Evolutionary conservation across 306 rosid genomes (phyloP).

Genomic region (Phaseolus lunatus): DNA sequence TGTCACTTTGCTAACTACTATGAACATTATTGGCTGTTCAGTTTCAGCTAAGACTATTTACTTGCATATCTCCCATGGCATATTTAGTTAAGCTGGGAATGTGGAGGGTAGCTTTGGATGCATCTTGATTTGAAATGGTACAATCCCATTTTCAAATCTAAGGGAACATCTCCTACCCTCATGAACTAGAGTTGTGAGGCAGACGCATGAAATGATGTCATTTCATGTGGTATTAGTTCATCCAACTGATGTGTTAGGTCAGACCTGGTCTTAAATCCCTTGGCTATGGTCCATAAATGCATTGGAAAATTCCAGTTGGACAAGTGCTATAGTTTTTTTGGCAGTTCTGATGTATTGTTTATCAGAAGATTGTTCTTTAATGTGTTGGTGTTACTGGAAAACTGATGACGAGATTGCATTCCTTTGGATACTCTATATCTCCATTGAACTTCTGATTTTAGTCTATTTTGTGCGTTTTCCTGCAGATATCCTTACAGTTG

Average conservation of each 20-base stretch:
- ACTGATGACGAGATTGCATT: slow-evolving; percentile 4
- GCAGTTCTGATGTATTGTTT: slow-evolving; percentile 7
- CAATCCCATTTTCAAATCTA: slow-evolving; percentile 20
- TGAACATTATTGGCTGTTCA: slow-evolving; percentile 1
- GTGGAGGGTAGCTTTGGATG: neutral
- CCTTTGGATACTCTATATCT: slow-evolving; percentile 12
- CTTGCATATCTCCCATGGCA: neutral
- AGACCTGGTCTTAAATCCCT: slow-evolving; percentile 13
- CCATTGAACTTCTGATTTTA: slow-evolving; percentile 17
- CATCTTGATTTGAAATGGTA: neutral
- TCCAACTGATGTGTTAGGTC: neutral
- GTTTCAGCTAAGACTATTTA: neutral
- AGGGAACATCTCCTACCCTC: slow-evolving; percentile 24
- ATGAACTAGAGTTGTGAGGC: neutral
- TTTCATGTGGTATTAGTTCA: slow-evolving; percentile 5
- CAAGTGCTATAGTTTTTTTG: slow-evolving; percentile 16
- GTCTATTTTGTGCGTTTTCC: slow-evolving; percentile 40
- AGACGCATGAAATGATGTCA: slow-evolving; percentile 4
- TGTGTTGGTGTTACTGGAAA: neutral
- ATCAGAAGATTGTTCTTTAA: neutral
- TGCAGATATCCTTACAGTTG: slow-evolving; percentile 88
- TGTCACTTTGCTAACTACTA: slow-evolving; percentile 4
- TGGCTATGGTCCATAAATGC: slow-evolving; percentile 1
- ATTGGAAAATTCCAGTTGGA: slow-evolving; percentile 1
- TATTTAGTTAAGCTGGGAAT: slow-evolving; percentile 16